Percentiles rank a stretch among this genome's conserved stretches.
Conservation (phyloP, 176 grass and related monocot species). For the Urochloa ruziziensis region DNA sequence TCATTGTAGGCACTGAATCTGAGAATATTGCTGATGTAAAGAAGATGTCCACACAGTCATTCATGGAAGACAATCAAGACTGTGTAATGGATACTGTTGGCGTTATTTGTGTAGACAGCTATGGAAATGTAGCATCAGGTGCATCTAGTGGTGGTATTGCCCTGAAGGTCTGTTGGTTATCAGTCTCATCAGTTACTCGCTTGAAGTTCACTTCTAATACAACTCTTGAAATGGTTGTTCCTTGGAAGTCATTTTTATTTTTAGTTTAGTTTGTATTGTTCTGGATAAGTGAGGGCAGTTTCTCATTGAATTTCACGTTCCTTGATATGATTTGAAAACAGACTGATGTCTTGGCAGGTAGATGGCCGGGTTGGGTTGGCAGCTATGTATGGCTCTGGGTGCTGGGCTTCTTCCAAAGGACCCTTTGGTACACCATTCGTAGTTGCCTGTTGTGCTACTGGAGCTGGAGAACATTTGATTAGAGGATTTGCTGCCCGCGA, state of each 20-base stretch:
- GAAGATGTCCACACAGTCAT: conserved; percentile 26
- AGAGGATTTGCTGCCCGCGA: conserved; percentile 92
- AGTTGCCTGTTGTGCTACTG: conserved; percentile 80
- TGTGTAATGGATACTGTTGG: conserved; percentile 89
- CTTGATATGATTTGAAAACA: too few species aligned
- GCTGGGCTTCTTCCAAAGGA: conserved; percentile 87
- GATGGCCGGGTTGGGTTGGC: conserved; percentile 93
- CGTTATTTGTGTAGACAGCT: conserved; percentile 70
- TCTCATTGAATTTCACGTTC: neutral
- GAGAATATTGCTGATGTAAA: conserved; percentile 26
- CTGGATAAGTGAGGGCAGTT: neutral
- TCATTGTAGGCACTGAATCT: conserved; percentile 46
- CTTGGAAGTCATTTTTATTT: neutral
- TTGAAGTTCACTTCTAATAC: neutral
- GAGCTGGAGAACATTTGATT: conserved; percentile 87
- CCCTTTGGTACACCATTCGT: conserved; percentile 64
- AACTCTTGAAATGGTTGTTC: neutral
- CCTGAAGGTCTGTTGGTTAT: conserved; percentile 57
- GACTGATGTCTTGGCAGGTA: conserved; percentile 46
- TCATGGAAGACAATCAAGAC: conserved; percentile 44
- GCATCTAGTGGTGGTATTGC: conserved; percentile 97
- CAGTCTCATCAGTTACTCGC: neutral
- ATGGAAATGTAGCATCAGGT: conserved; percentile 74
- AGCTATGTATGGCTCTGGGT: conserved; percentile 94
- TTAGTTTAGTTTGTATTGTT: neutral